These are phyloP conservation scores for Nitzschia inconspicua DNA, from an alignment of 108 stramenopile species.

Conservation along the genomic window DNA sequence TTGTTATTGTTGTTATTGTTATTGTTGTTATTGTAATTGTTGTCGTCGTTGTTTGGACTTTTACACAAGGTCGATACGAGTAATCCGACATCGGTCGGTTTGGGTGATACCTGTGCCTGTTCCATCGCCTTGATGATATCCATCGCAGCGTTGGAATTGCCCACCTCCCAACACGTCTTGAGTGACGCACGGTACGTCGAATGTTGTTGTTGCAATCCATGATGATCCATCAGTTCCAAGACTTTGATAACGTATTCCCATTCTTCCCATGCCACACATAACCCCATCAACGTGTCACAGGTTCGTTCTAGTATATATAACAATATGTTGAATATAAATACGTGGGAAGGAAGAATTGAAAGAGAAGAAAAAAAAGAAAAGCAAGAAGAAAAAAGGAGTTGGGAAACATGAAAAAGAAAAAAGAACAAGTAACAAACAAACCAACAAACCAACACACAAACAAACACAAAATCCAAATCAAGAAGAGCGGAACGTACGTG, in stretches of 20 bases:
- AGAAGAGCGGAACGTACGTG: no score
- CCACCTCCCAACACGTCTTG: constrained; percentile 30
- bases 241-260: constrained; percentile 35
- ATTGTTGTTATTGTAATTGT: neutral
- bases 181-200: constrained; percentile 30
- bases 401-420: no score
- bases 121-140: constrained; percentile 40
- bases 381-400: no score
- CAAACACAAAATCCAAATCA: no score
- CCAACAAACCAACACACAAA: no score
- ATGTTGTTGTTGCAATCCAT: constrained; percentile 19
- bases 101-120: constrained; percentile 16
- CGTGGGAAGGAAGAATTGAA: no score
- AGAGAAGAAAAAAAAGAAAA: no score
- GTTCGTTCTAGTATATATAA: no score
- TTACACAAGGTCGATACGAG: constrained; percentile 33
- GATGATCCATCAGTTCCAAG: constrained; percentile 28
- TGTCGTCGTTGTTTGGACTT: neutral
- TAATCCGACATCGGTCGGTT: constrained; percentile 25
- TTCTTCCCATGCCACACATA: constrained; percentile 19
- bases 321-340: no score
- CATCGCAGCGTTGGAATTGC: constrained; percentile 27
- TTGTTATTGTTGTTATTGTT: constrained; percentile 4
- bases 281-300: constrained; percentile 12
- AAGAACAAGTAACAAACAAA: no score